phyloP scores from a whole-genome alignment of 169 alveolate genomes.

The Cryptosporidium felis region DNA sequence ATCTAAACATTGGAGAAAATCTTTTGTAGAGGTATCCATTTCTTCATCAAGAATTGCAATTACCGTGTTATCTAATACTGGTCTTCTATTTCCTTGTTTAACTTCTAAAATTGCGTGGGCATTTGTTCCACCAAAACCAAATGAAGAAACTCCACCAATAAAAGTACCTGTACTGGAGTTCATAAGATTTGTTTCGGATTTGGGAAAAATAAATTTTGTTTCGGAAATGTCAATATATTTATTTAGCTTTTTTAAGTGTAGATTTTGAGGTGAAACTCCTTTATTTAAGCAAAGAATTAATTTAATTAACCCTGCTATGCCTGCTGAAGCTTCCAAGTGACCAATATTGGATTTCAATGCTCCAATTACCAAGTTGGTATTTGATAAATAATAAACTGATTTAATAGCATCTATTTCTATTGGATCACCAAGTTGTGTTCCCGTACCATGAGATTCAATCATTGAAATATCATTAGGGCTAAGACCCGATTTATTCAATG shows the following conservation, averaged over 20 bases:
- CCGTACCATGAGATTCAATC: constrained; percentile 70
- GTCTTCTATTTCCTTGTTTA: not conserved
- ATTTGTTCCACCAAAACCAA: constrained; percentile 77
- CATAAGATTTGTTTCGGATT: not conserved
- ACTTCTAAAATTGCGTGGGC: constrained; percentile 76
- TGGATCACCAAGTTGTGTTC: constrained; percentile 67
- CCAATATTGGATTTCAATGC: constrained; percentile 80
- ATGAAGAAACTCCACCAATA: constrained; percentile 74
- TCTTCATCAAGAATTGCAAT: constrained; percentile 11
- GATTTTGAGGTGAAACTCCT: constrained; percentile 75
- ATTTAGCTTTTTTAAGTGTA: constrained; percentile 75
- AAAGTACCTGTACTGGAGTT: not conserved
- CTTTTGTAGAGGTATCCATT: not conserved
- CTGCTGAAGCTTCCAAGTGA: constrained; percentile 79
- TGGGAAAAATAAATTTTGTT: constrained; percentile 29
- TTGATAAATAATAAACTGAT: not conserved
- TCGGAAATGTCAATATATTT: constrained; percentile 74
- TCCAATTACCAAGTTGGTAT: constrained; percentile 72
- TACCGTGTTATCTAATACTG: not conserved
- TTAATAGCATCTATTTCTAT: constrained; percentile 54
- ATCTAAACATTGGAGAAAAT: too few relatives aligned
- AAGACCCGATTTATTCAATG: not conserved
- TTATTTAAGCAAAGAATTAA: constrained; percentile 73
- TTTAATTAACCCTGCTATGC: constrained; percentile 77
- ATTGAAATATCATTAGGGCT: not conserved